Evolutionary conservation across 78 protist species (phyloP).

Genomic region (Guillardia theta): DNA sequence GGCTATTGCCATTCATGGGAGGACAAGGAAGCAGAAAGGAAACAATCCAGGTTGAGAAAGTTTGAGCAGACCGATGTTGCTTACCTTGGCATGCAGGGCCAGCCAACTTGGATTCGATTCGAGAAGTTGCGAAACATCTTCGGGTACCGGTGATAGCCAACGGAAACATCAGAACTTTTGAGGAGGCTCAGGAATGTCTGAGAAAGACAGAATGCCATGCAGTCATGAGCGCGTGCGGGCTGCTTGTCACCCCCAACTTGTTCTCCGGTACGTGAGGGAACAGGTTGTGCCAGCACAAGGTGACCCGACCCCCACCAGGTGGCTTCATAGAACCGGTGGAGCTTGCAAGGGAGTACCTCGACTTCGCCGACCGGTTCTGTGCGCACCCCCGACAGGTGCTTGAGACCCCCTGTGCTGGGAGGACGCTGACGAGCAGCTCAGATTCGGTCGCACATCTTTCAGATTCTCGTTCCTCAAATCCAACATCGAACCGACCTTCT

Average conservation of each 20-base stretch:
- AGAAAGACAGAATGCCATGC: neutral
- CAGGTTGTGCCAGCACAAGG: too few relatives aligned
- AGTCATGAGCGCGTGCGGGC: neutral
- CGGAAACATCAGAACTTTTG: neutral
- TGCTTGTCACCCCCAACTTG: neutral
- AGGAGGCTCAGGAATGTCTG: neutral
- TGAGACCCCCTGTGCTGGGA: too few relatives aligned
- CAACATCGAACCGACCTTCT: too few relatives aligned
- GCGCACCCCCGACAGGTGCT: too few relatives aligned
- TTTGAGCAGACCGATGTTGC: neutral
- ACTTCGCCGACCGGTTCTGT: too few relatives aligned
- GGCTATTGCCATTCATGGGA: constrained; percentile 71
- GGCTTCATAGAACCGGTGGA: too few relatives aligned
- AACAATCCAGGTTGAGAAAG: neutral
- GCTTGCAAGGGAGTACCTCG: too few relatives aligned
- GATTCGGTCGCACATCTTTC: too few relatives aligned
- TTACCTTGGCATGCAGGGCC: neutral
- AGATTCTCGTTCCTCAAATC: too few relatives aligned
- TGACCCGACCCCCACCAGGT: too few relatives aligned
- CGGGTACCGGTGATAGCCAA: neutral
- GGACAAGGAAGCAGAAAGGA: constrained; percentile 70
- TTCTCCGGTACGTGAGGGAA: neutral
- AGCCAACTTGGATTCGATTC: neutral
- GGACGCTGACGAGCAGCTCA: too few relatives aligned
- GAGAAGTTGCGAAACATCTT: neutral